phyloP scores from a whole-genome alignment of 139 green algal species.

The Auxenochlorella pyrenoidosa region DNA sequence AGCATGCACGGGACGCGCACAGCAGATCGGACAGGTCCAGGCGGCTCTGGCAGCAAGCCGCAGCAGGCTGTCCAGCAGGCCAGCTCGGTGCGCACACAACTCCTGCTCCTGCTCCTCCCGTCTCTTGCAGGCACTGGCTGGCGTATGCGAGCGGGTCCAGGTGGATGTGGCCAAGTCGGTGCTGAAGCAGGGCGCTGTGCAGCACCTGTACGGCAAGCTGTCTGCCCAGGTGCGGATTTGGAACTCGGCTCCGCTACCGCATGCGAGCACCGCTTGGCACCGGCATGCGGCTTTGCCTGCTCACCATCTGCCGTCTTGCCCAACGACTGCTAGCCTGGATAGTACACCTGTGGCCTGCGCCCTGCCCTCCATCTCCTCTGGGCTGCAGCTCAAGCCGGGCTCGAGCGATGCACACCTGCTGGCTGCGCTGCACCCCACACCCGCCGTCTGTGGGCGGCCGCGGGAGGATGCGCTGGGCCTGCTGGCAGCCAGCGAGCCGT shows the following conservation, averaged over 20 bases:
- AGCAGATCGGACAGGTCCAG: no score
- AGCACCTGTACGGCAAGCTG: conserved; percentile 96
- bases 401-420: conserved; percentile 56
- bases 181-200: conserved; percentile 89
- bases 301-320: not conserved
- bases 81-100: not conserved
- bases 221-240: conserved; percentile 76
- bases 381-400: conserved; percentile 23
- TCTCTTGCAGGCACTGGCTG: conserved; percentile 29
- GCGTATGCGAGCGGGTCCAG: conserved; percentile 64
- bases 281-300: not conserved
- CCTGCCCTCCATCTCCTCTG: not conserved
- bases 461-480: conserved; percentile 43
- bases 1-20: no score
- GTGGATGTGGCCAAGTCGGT: conserved; percentile 91
- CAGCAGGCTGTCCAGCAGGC: not conserved
- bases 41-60: not conserved
- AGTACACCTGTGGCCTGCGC: no score
- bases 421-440: conserved; percentile 87
- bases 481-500: conserved; percentile 77
- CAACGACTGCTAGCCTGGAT: no score
- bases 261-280: not conserved
- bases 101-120: not conserved
- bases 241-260: no score
- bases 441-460: conserved; percentile 90